Evolutionary conservation across 768 basidiomycete genomes (phyloP), one percentile per base, ranked within the genome.

Genomic region (Lentinula sp.): DNA sequence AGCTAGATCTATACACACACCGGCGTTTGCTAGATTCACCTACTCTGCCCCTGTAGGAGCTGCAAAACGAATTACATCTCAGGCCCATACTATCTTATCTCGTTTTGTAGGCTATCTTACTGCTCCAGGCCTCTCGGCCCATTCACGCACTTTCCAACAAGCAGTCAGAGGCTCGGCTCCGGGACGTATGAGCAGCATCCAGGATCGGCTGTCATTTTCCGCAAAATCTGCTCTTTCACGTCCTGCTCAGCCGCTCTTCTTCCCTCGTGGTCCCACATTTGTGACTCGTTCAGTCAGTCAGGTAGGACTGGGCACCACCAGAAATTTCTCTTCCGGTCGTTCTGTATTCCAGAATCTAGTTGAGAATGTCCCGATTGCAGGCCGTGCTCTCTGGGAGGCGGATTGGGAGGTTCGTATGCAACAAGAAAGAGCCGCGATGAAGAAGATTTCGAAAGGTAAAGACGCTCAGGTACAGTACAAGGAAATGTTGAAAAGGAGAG

Each of bases 331-430:
- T 23, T 82, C 85, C 2, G 81, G 79, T 10, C 84, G 87, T 2
- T 88, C 89, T 3, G 79, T 93, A 48, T 93, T 93, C 77, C 86
- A 91, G 70, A 86, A 89, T 69, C 71, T 95, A 45, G 84, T 85
- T 2, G 83, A 92, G 69, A 92, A 92, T 66, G 85, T 91, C 0
- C 92, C 93, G 6, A 73, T 95, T n/a, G 80, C 84, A 1, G 82
- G 81, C 8, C 82, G 93, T 32, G 86, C 92, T 2, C 75, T 93
- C 46, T 85, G 84, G 69, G 87, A 92, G 69, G 85, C 83, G 0
- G 89, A 92, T 68, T 83, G 84, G 79, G 85, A 91, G 45, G 36
- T 85, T 28, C 80, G 83, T 63, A 70, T 76, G 65, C 78, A 74
- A 63, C 77, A 85, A 71, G 80, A 82, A 63, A 65, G 70, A 62